Evolutionary conservation across 2,329 filamentous ascomycete genomes (phyloP).

Genomic region (Claviceps sorghi): DNA sequence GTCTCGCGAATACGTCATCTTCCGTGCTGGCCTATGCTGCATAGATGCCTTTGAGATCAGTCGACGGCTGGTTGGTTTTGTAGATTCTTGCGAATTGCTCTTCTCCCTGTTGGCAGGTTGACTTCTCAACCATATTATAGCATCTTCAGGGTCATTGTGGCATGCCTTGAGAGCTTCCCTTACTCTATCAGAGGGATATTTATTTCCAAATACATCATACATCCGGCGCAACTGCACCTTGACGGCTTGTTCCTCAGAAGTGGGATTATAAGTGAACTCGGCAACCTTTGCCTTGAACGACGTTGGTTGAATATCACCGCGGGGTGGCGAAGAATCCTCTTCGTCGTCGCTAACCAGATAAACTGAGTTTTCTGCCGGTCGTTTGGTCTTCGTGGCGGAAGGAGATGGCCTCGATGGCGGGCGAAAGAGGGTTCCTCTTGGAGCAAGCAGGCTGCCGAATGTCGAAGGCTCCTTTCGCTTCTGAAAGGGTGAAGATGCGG

Average conservation of each 20-base stretch:
- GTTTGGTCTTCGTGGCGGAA: conserved; percentile 17
- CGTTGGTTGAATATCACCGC: conserved; percentile 50
- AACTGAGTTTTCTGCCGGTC: conserved; percentile 26
- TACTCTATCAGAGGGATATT: conserved; percentile 16
- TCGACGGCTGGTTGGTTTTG: conserved; percentile 14
- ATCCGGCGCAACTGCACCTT: conserved; percentile 21
- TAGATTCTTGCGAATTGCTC: background rate
- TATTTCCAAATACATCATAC: conserved; percentile 20
- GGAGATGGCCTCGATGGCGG: conserved; percentile 23
- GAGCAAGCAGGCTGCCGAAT: conserved; percentile 51
- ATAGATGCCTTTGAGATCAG: conserved; percentile 18
- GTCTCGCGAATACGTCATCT: conserved; percentile 7
- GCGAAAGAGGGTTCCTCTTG: conserved; percentile 58
- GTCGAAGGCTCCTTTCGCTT: conserved; percentile 16
- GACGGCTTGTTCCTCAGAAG: conserved; percentile 23
- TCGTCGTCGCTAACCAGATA: conserved; percentile 37
- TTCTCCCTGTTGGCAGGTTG: conserved; percentile 4
- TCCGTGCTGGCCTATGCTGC: conserved; percentile 8
- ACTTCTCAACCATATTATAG: conserved; percentile 18
- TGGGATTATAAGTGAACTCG: conserved; percentile 33
- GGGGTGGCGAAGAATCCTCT: conserved; percentile 30
- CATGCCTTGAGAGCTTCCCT: conserved; percentile 19
- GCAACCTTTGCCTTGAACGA: conserved; percentile 30
- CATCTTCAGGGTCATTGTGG: conserved; percentile 21
- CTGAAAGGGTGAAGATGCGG: conserved; percentile 68